These are phyloP conservation scores for Annulohypoxylon stygium DNA, from an alignment of 495 filamentous ascomycete species.

Conservation along the genomic window DNA sequence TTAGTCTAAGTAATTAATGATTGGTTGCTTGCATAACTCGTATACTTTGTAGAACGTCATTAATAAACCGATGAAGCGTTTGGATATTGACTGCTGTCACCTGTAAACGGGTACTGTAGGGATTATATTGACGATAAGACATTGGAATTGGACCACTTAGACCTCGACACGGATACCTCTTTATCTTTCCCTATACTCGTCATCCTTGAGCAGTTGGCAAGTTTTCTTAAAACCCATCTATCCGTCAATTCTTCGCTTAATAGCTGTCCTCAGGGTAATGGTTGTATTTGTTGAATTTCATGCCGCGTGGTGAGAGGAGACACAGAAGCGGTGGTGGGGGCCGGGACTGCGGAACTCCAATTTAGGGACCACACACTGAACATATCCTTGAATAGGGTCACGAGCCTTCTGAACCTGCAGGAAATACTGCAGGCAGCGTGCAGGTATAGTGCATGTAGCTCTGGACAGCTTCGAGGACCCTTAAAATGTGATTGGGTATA, in stretches of 20 bases:
- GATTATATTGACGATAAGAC: slow-evolving; percentile 21
- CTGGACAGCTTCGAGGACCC: slow-evolving; percentile 33
- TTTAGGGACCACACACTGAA: slow-evolving; percentile 14
- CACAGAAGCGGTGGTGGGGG: slow-evolving; percentile 22
- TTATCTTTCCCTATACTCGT: slow-evolving; percentile 3
- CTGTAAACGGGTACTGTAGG: background rate
- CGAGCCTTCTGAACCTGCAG: slow-evolving; percentile 35
- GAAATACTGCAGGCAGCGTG: background rate
- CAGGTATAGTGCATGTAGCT: slow-evolving; percentile 24
- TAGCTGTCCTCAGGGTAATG: background rate
- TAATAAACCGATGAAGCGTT: background rate
- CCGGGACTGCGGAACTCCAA: slow-evolving; percentile 18
- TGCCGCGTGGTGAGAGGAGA: slow-evolving; percentile 11
- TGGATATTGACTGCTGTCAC: background rate
- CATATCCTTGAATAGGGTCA: slow-evolving; percentile 26
- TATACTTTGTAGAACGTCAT: slow-evolving; percentile 3
- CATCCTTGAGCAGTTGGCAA: background rate
- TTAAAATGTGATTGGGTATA: slow-evolving; percentile 31
- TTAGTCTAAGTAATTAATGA: slow-evolving; percentile 3
- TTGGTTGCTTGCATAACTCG: slow-evolving; percentile 27
- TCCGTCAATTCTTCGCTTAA: background rate
- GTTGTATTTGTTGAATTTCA: background rate
- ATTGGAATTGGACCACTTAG: slow-evolving; percentile 35
- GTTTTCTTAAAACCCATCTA: background rate
- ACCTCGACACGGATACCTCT: slow-evolving; percentile 31